These are phyloP conservation scores for Jatropha podagrica DNA, from an alignment of 441 rosid genomes.

Conservation along the genomic window DNA sequence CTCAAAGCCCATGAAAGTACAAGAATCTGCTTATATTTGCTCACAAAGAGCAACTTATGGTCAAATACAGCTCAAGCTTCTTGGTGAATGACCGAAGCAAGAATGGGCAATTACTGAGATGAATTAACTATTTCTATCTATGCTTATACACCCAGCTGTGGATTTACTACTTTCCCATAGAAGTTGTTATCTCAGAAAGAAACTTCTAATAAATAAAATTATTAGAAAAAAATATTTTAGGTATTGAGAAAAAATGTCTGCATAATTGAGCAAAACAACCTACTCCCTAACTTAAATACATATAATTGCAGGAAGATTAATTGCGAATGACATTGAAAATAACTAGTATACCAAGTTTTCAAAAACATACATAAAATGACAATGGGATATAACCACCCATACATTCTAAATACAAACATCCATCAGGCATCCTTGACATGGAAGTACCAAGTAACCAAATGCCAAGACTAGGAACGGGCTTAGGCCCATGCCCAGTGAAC, in stretches of 20 bases:
- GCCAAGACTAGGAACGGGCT: background rate
- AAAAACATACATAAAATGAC: background rate
- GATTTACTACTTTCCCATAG: background rate
- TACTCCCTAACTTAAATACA: background rate
- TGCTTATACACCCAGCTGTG: background rate
- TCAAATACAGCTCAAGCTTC: background rate
- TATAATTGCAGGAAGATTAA: background rate
- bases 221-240: background rate
- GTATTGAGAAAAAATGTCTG: background rate
- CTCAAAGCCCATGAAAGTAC: background rate
- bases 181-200: background rate
- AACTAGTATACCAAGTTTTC: background rate
- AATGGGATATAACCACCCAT: background rate
- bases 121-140: background rate
- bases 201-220: background rate
- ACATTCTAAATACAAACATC: background rate
- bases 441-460: background rate
- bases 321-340: background rate
- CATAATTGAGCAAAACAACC: background rate
- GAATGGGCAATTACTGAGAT: background rate
- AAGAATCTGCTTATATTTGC: background rate
- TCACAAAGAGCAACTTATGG: background rate
- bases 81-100: background rate
- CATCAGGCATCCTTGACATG: background rate
- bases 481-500: background rate